Percentiles rank a stretch among this genome's conserved stretches.
These are phyloP conservation scores for Phytophthora constricta DNA, from an alignment of 352 stramenopile genomes.

Conservation along the genomic window DNA sequence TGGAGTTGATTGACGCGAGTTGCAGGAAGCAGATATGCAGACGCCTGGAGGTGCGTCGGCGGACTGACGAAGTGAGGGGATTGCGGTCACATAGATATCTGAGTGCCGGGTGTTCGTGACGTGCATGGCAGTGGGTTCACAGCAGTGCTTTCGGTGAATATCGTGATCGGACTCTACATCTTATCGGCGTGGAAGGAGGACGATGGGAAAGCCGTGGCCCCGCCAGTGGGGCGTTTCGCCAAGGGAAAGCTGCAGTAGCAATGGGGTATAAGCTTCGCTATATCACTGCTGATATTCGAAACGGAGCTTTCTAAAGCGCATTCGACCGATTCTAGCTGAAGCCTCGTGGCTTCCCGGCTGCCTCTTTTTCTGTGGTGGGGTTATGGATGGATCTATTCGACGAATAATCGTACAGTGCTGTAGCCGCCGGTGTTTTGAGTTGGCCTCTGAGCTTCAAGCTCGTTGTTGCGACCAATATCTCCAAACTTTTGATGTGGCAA, in stretches of 20 bases:
- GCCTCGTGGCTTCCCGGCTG: too few relatives aligned
- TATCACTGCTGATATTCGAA: too few relatives aligned
- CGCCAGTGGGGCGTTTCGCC: constrained; percentile 64
- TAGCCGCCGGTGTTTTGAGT: too few relatives aligned
- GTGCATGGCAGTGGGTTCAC: constrained; percentile 57
- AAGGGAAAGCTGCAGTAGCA: constrained; percentile 59
- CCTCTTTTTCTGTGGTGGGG: too few relatives aligned
- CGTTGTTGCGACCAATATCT: too few relatives aligned
- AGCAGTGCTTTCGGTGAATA: constrained; percentile 76
- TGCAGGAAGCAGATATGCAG: constrained; percentile 53
- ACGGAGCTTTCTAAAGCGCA: neutral
- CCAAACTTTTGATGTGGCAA: too few relatives aligned
- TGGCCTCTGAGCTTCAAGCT: too few relatives aligned
- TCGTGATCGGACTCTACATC: constrained; percentile 83
- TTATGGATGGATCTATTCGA: too few relatives aligned
- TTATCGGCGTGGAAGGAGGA: constrained; percentile 74
- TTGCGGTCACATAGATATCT: too few relatives aligned
- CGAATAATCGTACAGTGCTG: too few relatives aligned
- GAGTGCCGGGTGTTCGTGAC: neutral
- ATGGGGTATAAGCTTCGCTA: too few relatives aligned
- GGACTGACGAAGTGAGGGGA: neutral
- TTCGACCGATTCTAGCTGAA: too few relatives aligned
- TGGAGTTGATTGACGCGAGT: neutral
- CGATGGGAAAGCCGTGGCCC: constrained; percentile 55
- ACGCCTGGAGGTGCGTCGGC: constrained; percentile 71